Conservation (phyloP, 2,329 filamentous ascomycete genomes). For the Fusarium oligoseptatum region DNA sequence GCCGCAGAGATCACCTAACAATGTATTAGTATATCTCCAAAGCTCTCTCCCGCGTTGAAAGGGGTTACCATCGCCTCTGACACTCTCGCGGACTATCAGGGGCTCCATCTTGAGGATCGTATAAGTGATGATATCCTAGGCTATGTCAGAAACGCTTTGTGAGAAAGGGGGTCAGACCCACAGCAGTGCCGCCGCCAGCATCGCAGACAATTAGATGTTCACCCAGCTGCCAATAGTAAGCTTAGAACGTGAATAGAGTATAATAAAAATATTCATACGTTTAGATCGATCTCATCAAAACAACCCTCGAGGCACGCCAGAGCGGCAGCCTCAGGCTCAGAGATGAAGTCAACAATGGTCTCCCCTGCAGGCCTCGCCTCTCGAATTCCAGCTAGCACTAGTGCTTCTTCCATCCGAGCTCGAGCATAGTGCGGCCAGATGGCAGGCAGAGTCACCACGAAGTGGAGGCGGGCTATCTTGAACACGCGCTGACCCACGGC, state of each 20-base stretch:
- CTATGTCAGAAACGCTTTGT: background rate
- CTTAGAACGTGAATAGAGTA: background rate
- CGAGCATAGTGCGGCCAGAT: slow-evolving; percentile 60
- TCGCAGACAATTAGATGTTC: slow-evolving; percentile 53
- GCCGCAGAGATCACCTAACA: slow-evolving; percentile 55
- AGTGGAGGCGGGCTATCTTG: slow-evolving; percentile 47
- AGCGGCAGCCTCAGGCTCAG: slow-evolving; percentile 62
- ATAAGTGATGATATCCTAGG: slow-evolving; percentile 59
- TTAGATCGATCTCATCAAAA: slow-evolving; percentile 35
- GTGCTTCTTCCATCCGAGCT: slow-evolving; percentile 53
- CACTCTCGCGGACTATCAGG: slow-evolving; percentile 52
- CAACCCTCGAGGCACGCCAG: slow-evolving; percentile 53
- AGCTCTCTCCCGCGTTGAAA: background rate
- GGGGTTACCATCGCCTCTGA: slow-evolving; percentile 53
- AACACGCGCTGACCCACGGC: slow-evolving; percentile 42
- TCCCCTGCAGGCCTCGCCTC: slow-evolving; percentile 38
- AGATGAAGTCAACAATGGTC: slow-evolving; percentile 54
- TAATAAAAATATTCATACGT: slow-evolving; percentile 18
- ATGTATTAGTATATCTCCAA: background rate
- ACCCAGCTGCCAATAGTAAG: slow-evolving; percentile 27
- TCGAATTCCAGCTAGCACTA: slow-evolving; percentile 53
- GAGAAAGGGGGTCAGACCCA: slow-evolving; percentile 30
- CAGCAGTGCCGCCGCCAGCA: slow-evolving; percentile 55
- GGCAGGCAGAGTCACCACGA: slow-evolving; percentile 60
- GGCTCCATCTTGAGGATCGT: slow-evolving; percentile 44